A percentile compares a stretch with the other conserved stretches of the same genome.
Evolutionary conservation across 768 basidiomycete genomes (phyloP).

Genomic region (Kwoniella newhampshirensis): DNA sequence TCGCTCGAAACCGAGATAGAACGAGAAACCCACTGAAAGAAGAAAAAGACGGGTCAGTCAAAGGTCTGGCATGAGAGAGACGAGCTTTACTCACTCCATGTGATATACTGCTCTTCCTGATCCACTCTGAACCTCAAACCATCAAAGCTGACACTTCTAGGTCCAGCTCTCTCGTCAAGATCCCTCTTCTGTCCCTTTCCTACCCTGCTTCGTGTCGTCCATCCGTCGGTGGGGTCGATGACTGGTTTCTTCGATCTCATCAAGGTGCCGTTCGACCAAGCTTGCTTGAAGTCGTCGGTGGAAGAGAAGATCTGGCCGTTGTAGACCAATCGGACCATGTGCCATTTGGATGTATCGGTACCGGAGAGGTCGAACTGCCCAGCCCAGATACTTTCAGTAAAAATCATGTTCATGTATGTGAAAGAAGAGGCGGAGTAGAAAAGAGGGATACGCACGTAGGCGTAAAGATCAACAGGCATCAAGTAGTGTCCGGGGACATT

Average conservation of each 20-base stretch:
- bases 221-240: constrained; percentile 24
- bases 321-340: constrained; percentile 62
- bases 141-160: constrained; percentile 62
- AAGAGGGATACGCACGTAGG: constrained; percentile 57
- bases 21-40: constrained; percentile 59
- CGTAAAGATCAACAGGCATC: constrained; percentile 18
- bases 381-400: constrained; percentile 5
- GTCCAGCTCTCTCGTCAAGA: constrained; percentile 67
- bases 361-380: constrained; percentile 61
- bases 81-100: constrained; percentile 57
- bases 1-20: constrained; percentile 65
- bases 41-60: background rate
- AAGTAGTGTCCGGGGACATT: constrained; percentile 4
- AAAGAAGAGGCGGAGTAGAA: no score
- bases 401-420: constrained; percentile 59
- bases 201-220: constrained; percentile 57
- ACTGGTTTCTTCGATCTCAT: constrained; percentile 45
- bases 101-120: constrained; percentile 59
- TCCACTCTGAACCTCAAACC: constrained; percentile 65
- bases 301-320: constrained; percentile 62
- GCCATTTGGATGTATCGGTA: constrained; percentile 60
- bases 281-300: constrained; percentile 59
- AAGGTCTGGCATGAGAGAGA: constrained; percentile 2
- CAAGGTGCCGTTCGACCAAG: constrained; percentile 61
- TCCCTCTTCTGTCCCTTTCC: constrained; percentile 56